A percentile compares a stretch with the other conserved stretches of the same genome.
phyloP scores from a whole-genome alignment of 2,329 filamentous ascomycete species.

The Penicillium brasilianum region DNA sequence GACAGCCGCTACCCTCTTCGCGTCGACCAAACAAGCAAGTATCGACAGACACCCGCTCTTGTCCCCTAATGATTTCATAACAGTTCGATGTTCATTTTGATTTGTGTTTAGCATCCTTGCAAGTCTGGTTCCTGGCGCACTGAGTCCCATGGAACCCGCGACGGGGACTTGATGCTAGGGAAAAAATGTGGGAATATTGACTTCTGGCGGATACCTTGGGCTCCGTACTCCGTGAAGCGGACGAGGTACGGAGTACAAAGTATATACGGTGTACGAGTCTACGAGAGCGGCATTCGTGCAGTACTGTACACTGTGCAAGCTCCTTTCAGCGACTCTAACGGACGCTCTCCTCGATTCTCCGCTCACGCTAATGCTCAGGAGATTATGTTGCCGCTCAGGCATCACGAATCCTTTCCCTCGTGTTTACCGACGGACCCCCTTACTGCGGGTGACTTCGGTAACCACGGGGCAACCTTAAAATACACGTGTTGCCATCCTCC shows the following conservation, averaged over 20 bases:
- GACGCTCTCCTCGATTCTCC: background rate
- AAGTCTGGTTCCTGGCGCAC: constrained; percentile 18
- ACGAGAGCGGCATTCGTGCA: no score
- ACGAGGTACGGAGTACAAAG: background rate
- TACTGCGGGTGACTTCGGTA: constrained; percentile 9
- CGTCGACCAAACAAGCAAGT: constrained; percentile 19
- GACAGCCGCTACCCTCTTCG: background rate
- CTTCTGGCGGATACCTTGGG: background rate
- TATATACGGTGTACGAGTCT: background rate
- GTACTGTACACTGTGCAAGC: no score
- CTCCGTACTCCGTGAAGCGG: background rate
- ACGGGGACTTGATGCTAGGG: background rate
- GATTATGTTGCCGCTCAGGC: background rate
- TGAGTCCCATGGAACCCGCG: constrained; percentile 12
- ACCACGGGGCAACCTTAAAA: constrained; percentile 10
- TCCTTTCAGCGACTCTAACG: background rate
- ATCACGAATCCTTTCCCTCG: constrained; percentile 6
- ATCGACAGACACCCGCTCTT: constrained; percentile 25
- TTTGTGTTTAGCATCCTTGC: background rate
- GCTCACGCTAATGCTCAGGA: background rate
- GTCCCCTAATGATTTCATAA: background rate
- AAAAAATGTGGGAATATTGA: background rate
- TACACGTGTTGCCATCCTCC: background rate
- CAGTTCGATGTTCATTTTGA: background rate
- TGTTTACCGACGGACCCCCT: constrained; percentile 7